Percentiles rank a stretch among this genome's conserved stretches.
Evolutionary conservation across 495 filamentous ascomycete genomes (phyloP).

Genomic region (Parachaetomium inaequale): DNA sequence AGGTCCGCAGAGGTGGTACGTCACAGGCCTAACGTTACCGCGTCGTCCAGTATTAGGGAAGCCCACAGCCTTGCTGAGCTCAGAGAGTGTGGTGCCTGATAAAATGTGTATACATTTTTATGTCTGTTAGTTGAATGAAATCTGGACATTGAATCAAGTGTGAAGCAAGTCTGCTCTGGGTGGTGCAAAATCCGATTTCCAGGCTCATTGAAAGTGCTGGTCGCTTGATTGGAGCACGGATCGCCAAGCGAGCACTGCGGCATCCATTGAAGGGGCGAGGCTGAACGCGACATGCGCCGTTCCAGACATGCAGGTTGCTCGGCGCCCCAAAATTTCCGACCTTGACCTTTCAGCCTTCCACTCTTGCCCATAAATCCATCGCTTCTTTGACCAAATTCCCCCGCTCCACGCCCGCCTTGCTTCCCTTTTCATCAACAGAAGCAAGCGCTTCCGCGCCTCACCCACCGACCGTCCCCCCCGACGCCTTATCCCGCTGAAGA

Average conservation of each 20-base stretch:
- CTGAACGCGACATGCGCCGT: constrained; percentile 19
- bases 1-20: too few species aligned
- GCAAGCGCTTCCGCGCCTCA: neutral
- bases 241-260: neutral
- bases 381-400: neutral
- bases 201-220: too few species aligned
- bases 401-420: neutral
- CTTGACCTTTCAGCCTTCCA: constrained; percentile 18
- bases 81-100: too few species aligned
- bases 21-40: too few species aligned
- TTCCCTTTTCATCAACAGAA: neutral
- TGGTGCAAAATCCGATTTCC: too few species aligned
- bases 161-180: too few species aligned
- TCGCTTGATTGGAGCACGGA: neutral
- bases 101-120: too few species aligned
- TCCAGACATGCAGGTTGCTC: constrained; percentile 3
- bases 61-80: too few species aligned
- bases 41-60: too few species aligned
- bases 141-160: too few species aligned
- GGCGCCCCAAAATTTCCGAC: constrained; percentile 25
- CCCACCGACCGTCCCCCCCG: neutral
- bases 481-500: neutral
- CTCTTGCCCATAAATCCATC: neutral
- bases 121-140: too few species aligned
- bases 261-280: constrained; percentile 13